Percentiles rank a stretch among this genome's conserved stretches.
Evolutionary conservation across 345 rosid genomes (phyloP).

Genomic region (Turritis glabra): DNA sequence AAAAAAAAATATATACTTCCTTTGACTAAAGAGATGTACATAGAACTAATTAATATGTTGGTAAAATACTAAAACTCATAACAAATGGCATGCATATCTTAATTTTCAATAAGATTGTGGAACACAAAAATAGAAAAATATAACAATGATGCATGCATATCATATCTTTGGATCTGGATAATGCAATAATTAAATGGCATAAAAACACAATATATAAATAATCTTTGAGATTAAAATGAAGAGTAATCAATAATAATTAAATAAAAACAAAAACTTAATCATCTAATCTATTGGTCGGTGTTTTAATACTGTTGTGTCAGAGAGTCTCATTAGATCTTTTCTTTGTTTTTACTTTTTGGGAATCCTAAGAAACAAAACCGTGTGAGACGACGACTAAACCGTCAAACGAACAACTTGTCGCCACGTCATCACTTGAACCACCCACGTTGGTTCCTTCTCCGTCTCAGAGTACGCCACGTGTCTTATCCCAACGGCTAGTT

Average conservation of each 20-base stretch:
- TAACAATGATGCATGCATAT: neutral
- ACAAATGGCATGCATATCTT: slow-evolving; percentile 13
- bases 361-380: slow-evolving; percentile 32
- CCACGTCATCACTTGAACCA: slow-evolving; percentile 46
- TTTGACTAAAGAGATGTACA: neutral
- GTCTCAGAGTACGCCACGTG: slow-evolving; percentile 43
- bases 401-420: slow-evolving; percentile 43
- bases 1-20: neutral
- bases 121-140: neutral
- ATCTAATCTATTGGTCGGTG: slow-evolving; percentile 29
- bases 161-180: slow-evolving; percentile 2
- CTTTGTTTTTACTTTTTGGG: neutral
- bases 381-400: slow-evolving; percentile 39
- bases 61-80: neutral
- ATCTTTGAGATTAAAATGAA: neutral
- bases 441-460: slow-evolving; percentile 27
- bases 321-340: neutral
- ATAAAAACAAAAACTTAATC: neutral
- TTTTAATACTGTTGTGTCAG: no score
- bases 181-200: neutral
- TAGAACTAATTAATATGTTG: neutral
- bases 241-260: neutral
- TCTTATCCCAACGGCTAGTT: slow-evolving; percentile 41
- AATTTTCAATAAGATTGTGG: neutral
- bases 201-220: neutral